Conservation (phyloP, 352 stramenopile genomes). For the Pythium folliculosum region DNA sequence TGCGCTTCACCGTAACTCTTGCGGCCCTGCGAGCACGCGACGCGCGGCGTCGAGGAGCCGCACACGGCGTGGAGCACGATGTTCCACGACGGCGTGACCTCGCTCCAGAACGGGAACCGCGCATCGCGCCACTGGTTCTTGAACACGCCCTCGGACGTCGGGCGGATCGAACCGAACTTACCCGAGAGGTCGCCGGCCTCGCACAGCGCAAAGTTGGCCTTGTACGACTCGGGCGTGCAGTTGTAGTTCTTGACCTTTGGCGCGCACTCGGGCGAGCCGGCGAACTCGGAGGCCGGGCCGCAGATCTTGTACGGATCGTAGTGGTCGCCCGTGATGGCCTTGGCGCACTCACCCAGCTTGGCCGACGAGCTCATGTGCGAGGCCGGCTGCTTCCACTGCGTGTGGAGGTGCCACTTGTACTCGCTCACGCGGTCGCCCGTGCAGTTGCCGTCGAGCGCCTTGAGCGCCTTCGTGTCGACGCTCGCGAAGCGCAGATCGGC, state of each 20-base stretch:
- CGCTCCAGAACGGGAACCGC: constrained; percentile 10
- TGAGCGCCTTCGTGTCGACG: constrained; percentile 16
- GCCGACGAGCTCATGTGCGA: constrained; percentile 2
- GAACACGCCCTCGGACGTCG: constrained; percentile 5
- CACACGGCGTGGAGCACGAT: constrained; percentile 28
- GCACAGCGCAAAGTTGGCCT: constrained; percentile 10
- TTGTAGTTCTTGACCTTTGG: constrained; percentile 15
- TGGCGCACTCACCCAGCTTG: background rate
- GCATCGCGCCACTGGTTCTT: constrained; percentile 4
- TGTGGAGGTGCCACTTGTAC: constrained; percentile 37
- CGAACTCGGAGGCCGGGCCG: constrained; percentile 27
- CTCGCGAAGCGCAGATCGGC: constrained; percentile 14
- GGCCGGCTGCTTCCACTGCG: constrained; percentile 18
- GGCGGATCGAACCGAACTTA: constrained; percentile 25
- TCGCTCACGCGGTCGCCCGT: constrained; percentile 9
- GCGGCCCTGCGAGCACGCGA: constrained; percentile 14
- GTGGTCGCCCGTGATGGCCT: constrained; percentile 26
- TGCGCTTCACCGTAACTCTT: background rate
- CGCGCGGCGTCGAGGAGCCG: constrained; percentile 16
- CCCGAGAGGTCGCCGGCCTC: constrained; percentile 30
- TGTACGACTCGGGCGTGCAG: constrained; percentile 24
- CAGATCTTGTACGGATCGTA: constrained; percentile 29
- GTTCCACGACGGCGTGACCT: constrained; percentile 15
- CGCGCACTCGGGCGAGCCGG: constrained; percentile 6
- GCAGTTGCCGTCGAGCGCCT: constrained; percentile 26